These are phyloP conservation scores for Podospora sp. DNA, from an alignment of 495 filamentous ascomycete genomes.

Conservation along the genomic window DNA sequence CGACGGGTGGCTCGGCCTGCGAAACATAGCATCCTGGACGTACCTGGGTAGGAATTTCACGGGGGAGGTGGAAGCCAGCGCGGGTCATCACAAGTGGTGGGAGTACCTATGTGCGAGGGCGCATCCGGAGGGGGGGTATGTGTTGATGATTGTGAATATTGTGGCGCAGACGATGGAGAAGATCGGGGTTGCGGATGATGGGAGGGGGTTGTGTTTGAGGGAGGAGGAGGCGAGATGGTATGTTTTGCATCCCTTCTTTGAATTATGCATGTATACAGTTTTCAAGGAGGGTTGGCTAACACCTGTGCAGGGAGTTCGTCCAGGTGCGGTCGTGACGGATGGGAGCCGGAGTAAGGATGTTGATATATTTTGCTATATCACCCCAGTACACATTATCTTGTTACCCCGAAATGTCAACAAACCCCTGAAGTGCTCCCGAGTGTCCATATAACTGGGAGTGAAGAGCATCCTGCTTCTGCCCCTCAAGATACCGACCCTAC, in stretches of 20 bases:
- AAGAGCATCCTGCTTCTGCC: background rate
- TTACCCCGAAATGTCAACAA: too few species aligned
- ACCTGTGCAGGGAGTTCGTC: background rate
- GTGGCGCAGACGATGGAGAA: background rate
- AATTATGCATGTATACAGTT: background rate
- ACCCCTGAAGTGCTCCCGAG: background rate
- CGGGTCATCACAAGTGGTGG: constrained; percentile 11
- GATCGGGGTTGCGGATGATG: background rate
- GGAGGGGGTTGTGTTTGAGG: background rate
- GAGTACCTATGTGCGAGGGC: constrained; percentile 9
- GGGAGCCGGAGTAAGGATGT: background rate
- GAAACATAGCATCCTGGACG: background rate
- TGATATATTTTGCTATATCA: background rate
- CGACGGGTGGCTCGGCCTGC: background rate
- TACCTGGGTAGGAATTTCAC: background rate
- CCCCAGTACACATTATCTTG: background rate
- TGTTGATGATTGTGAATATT: constrained; percentile 1
- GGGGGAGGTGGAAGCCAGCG: background rate
- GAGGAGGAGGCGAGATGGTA: background rate
- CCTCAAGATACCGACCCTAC: background rate
- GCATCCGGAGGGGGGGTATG: constrained; percentile 8
- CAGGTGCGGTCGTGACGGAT: background rate
- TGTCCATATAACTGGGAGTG: background rate
- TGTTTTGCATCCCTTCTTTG: background rate
- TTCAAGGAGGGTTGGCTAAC: background rate